phyloP scores from a whole-genome alignment of 23 red algal genomes.

The Chondrus crispus region DNA sequence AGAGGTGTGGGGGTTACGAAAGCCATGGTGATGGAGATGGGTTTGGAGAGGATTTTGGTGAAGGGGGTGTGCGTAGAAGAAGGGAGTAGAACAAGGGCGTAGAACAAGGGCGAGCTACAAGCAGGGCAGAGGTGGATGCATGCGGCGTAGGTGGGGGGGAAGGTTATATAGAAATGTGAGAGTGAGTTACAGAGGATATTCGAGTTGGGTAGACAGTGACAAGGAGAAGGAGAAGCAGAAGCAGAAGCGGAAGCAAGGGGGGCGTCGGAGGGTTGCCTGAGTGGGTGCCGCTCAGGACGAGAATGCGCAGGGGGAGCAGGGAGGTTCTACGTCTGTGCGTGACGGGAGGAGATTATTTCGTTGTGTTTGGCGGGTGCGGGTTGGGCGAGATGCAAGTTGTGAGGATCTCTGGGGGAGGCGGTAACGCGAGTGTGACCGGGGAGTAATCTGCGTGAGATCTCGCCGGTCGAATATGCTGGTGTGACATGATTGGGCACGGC shows the following conservation, averaged over 20 bases:
- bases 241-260: too few species aligned
- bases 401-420: too few species aligned
- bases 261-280: too few species aligned
- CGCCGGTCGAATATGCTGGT: too few species aligned
- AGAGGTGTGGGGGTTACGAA: slow-evolving; percentile 34
- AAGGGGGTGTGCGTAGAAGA: not conserved
- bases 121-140: not conserved
- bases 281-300: too few species aligned
- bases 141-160: not conserved
- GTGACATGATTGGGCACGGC: too few species aligned
- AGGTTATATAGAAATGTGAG: not conserved
- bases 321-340: not conserved
- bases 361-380: too few species aligned
- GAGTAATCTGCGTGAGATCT: too few species aligned
- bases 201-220: not conserved
- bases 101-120: not conserved
- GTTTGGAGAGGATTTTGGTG: not conserved
- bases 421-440: too few species aligned
- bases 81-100: not conserved
- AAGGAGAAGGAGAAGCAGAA: not conserved
- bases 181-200: too few species aligned
- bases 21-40: slow-evolving; percentile 26
- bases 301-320: not conserved
- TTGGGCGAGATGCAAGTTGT: too few species aligned
- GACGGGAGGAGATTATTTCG: not conserved